Evolutionary conservation across 2,329 filamentous ascomycete genomes (phyloP).

Genomic region (Trichophyton schoenleinii): DNA sequence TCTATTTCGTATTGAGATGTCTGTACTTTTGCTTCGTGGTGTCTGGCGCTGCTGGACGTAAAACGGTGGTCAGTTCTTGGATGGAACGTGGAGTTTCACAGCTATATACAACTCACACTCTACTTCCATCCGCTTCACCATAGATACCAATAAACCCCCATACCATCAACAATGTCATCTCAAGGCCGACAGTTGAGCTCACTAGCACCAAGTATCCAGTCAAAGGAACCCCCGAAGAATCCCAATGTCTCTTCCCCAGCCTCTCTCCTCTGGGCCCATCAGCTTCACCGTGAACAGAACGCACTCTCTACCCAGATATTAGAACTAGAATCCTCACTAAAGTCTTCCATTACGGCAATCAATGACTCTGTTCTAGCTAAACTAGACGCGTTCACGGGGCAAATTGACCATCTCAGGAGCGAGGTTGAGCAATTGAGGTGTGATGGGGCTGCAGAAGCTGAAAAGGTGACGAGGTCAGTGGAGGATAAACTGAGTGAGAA

Average conservation of each 20-base stretch:
- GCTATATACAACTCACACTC: no score
- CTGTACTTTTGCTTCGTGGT: no score
- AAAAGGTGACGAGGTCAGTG: neutral
- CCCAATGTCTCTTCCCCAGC: constrained; percentile 8
- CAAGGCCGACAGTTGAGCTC: constrained; percentile 7
- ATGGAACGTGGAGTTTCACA: neutral
- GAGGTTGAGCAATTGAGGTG: constrained; percentile 1
- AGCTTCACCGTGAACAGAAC: constrained; percentile 28
- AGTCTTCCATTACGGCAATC: neutral
- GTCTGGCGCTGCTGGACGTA: no score
- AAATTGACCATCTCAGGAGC: neutral
- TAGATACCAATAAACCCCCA: neutral
- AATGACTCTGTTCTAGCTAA: neutral
- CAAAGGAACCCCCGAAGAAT: neutral
- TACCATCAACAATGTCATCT: constrained; percentile 4
- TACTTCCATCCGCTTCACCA: no score
- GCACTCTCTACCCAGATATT: constrained; percentile 21
- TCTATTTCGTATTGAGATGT: neutral
- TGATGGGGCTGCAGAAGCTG: constrained; percentile 15
- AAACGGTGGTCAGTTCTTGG: neutral
- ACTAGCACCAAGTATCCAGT: neutral
- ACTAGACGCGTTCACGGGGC: neutral
- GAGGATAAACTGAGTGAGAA: neutral
- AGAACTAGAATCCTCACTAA: constrained; percentile 12
- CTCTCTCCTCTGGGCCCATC: constrained; percentile 28